Evolutionary conservation across 139 green algal species (phyloP), one percentile per base, ranked within the genome.

Genomic region (Chlorella sp.): DNA sequence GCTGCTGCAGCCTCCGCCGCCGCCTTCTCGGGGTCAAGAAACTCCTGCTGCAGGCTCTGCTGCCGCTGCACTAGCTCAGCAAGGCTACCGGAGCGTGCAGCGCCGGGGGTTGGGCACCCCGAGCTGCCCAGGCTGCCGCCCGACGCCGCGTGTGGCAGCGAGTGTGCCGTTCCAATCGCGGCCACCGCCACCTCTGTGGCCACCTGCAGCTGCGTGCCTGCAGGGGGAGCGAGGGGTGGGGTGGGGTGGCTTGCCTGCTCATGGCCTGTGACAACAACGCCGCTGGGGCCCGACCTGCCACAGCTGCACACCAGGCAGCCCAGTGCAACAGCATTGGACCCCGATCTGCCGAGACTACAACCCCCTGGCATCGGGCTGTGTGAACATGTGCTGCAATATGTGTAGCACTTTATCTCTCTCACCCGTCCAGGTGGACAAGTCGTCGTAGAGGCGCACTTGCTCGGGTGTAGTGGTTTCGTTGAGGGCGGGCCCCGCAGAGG

Each of bases 361-460:
- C n/a, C n/a, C n/a, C n/a, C n/a, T n/a, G n/a, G n/a, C n/a, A n/a
- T n/a, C n/a, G n/a, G n/a, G n/a, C n/a, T n/a, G n/a, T n/a, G n/a
- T n/a, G n/a, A n/a, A n/a, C n/a, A n/a, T n/a, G n/a, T n/a, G n/a
- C n/a, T n/a, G n/a, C n/a, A n/a, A n/a, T n/a, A n/a, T n/a, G n/a
- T n/a, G n/a, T n/a, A n/a, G n/a, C n/a, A n/a, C n/a, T n/a, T n/a
- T n/a, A n/a, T n/a, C n/a, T 9, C n/a, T 2, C 67, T 20, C 69
- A 75, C 69, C 74, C 4, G 75, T 82, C 75, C 75, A 82, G 4
- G 75, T 82, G 25, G 75, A 82, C 9, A 82, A 57, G 57, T 82
- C 75, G 26, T 82, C 75, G 57, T 82, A 82, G 16, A 82, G 75
- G 20, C 75, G 75, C 32, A 82, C 75, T 13, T 38, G 28, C 34